Percentiles rank a stretch among this genome's conserved stretches.
Evolutionary conservation across 2,329 filamentous ascomycete genomes (phyloP).

Genomic region (Trichoderma gracile): DNA sequence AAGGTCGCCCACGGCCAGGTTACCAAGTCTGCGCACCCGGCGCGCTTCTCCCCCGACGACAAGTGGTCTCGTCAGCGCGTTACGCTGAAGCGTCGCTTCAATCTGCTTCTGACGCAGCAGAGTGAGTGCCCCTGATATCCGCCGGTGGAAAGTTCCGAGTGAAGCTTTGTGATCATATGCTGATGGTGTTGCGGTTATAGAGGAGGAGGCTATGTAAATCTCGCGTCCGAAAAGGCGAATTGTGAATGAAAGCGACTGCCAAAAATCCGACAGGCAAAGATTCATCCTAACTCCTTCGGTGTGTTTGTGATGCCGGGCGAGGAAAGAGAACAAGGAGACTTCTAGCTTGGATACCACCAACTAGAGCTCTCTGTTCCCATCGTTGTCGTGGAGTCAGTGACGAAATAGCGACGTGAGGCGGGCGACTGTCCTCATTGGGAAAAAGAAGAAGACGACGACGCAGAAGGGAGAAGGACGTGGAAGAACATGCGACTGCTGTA

Average conservation of each 20-base stretch:
- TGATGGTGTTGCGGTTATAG: neutral
- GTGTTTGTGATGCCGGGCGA: neutral
- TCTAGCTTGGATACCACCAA: neutral
- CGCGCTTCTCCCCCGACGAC: constrained; percentile 96
- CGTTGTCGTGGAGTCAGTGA: neutral
- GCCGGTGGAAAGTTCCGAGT: neutral
- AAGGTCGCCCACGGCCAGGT: constrained; percentile 82
- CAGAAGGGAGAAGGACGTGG: neutral
- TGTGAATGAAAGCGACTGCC: neutral
- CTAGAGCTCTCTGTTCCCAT: neutral
- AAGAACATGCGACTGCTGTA: neutral
- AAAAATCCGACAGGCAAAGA: no score
- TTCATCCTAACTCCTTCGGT: no score
- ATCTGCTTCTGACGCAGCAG: constrained; percentile 80
- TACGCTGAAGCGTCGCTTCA: constrained; percentile 91
- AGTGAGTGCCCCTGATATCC: constrained; percentile 42
- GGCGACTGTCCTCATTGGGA: neutral
- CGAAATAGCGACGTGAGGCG: neutral
- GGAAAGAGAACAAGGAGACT: neutral
- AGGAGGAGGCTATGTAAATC: constrained; percentile 24
- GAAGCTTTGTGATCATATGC: neutral
- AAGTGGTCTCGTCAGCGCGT: constrained; percentile 97
- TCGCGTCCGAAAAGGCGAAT: neutral
- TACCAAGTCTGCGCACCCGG: constrained; percentile 94
- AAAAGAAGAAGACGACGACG: no score